These are phyloP conservation scores for Mucor velutinosus DNA, from an alignment of 371 early-diverging fungal species.

Conservation along the genomic window DNA sequence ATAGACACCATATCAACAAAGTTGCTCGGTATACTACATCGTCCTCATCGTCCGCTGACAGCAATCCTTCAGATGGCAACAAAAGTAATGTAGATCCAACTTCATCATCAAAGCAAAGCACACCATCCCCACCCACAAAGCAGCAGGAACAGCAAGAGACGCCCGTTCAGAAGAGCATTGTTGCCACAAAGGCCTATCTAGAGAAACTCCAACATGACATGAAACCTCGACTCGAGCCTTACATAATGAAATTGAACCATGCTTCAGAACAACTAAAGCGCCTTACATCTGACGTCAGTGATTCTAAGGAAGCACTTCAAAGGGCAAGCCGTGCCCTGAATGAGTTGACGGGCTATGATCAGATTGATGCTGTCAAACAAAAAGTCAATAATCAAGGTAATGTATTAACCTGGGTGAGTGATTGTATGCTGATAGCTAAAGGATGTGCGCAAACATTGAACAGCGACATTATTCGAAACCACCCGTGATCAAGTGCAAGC, in stretches of 20 bases:
- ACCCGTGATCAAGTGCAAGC: slow-evolving; percentile 59
- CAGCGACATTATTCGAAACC: slow-evolving; percentile 58
- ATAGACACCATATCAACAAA: neutral
- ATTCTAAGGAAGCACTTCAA: slow-evolving; percentile 52
- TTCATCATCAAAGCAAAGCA: neutral
- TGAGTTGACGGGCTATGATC: slow-evolving; percentile 80
- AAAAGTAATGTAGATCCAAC: neutral
- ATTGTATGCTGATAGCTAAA: no score
- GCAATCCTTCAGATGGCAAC: neutral
- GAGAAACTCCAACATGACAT: slow-evolving; percentile 32
- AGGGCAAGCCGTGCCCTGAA: slow-evolving; percentile 66
- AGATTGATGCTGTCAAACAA: slow-evolving; percentile 73
- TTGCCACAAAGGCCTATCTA: slow-evolving; percentile 19
- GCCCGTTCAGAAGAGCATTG: neutral
- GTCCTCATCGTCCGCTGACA: neutral
- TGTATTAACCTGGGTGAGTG: no score
- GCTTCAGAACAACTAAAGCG: slow-evolving; percentile 34
- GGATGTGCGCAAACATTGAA: no score
- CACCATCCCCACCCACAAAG: neutral
- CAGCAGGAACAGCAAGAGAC: neutral
- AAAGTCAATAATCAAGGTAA: slow-evolving; percentile 71
- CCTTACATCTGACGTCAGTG: slow-evolving; percentile 43
- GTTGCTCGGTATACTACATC: neutral
- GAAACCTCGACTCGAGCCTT: slow-evolving; percentile 32
- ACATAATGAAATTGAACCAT: slow-evolving; percentile 28